A percentile compares a stretch with the other conserved stretches of the same genome.
Conservation (phyloP, 805 yeast genomes). For the Metschnikowia rubicola region DNA sequence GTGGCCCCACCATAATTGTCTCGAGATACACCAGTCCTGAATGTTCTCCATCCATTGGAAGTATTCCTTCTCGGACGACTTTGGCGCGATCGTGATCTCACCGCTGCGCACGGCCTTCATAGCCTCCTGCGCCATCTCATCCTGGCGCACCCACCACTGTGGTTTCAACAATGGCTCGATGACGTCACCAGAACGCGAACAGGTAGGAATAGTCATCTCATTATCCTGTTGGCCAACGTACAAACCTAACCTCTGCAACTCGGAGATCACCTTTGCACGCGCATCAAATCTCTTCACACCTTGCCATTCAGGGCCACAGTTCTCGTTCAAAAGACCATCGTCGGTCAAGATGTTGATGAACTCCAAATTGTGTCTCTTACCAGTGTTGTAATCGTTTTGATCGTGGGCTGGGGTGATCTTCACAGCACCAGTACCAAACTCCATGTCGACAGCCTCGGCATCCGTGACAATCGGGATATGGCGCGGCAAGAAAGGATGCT, state of each 20-base stretch:
- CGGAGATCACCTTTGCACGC: slow-evolving; percentile 76
- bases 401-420: slow-evolving; percentile 99
- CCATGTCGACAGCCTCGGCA: slow-evolving; percentile 96
- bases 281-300: slow-evolving; percentile 96
- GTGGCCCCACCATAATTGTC: slow-evolving; percentile 94
- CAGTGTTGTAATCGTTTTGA: slow-evolving; percentile 92
- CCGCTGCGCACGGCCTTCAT: slow-evolving; percentile 82
- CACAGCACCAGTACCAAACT: slow-evolving; percentile 99
- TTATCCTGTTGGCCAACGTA: slow-evolving; percentile 85
- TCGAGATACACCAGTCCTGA: slow-evolving; percentile 99
- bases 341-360: slow-evolving; percentile 88
- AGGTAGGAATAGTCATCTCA: slow-evolving; percentile 91
- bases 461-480: slow-evolving; percentile 86
- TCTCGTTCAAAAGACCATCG: slow-evolving; percentile 84
- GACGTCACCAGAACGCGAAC: slow-evolving; percentile 95
- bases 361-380: slow-evolving; percentile 89
- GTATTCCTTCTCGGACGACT: slow-evolving; percentile 87
- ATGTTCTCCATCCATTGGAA: slow-evolving; percentile 93
- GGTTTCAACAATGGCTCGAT: slow-evolving; percentile 97
- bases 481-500: slow-evolving; percentile 87
- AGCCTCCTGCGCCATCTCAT: slow-evolving; percentile 83
- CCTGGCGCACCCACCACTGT: slow-evolving; percentile 98
- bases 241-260: slow-evolving; percentile 69
- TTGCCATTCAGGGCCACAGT: slow-evolving; percentile 83
- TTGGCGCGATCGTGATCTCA: slow-evolving; percentile 76